Evolutionary conservation across 306 rosid species (phyloP), one percentile per base, ranked within the genome.

Genomic region (Urtica urens): DNA sequence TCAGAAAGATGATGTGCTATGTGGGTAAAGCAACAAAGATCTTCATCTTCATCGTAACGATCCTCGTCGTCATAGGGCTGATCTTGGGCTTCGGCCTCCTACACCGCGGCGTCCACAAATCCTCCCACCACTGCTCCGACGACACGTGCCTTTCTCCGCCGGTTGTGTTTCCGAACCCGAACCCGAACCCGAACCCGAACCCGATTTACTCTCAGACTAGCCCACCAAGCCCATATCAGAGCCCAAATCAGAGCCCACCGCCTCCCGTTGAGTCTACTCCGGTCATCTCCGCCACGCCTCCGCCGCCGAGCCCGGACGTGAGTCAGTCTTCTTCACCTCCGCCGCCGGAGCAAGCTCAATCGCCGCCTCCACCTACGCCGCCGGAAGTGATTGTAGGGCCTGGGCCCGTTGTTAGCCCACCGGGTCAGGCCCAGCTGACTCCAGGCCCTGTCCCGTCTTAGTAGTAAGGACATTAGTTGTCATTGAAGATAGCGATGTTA

Each of bases 1-100:
- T 43, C 58, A 53, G 46, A 53, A 35, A 14, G 14, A 58, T 61
- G 43, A 77, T 90, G 95, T 92, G 99, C 62, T 85, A 79, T 60
- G 96, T 92, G 55, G 96, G 99, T 21, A 92, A 92, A 76, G 99
- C 99, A 62, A 85, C 99, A 49, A 92, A 85, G 94, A 92, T 85
- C 96, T 92, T 92, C 93, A 79, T 92, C 59, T 92, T 92, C 77
- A 50, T 92, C 7, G 70, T 82, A n/a, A 85, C 96, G 1, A 77
- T 75, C 8, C 69, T 82, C 3, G 65, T 81, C 23, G 83, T 86
- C 46, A 59, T 76, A 0, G 96, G 94, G 1, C 72, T 92, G 0
- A 70, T 82, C 28, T 48, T 82, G 48, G 96, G 93, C 64, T 70
- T 85, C 3, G 81, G 83, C 3, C 24, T 82, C 33, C 53, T 82